Evolutionary conservation across 1,284 basidiomycete species (phyloP), one percentile per base, ranked within the genome.

Genomic region (Melampsora larici-populina): DNA sequence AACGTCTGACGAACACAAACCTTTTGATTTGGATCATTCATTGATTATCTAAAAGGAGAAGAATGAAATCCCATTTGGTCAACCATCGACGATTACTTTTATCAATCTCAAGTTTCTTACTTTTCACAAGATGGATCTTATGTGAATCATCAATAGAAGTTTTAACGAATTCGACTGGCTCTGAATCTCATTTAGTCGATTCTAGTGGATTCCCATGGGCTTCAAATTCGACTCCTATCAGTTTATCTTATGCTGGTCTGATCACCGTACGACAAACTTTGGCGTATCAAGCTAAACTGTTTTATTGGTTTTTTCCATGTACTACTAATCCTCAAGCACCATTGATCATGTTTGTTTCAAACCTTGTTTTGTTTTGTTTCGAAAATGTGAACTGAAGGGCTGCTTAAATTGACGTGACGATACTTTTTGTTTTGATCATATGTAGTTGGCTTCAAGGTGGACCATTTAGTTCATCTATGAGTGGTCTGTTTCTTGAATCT

Each of bases 251-350:
- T 36, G 40, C 67, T 36, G 67, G 67, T 51, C 48, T 51, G 13
- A 69, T 55, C n/a, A 31, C 67, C 4, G 48, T 69, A 5, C 40
- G 67, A 13, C 13, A 67, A 46, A 46, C 31, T 21, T 18, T 13
- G 6, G 13, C 46, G 2, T 29, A 29, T 33, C 11, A 40, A 55
- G 67, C 67, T 21, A 49, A 29, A n/a, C 31, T 69, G 2, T 69
- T 69, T 55, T 69, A 51, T 55, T 69, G 67, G 67, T 69, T 69
- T 24, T 69, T 69, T 55, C 67, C 67, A 24, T 49, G 31, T 18
- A 15, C 21, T 18, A 3, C 40, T 29, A 21, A 51, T 33, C 67
- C 67, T 29, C 15, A 55, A 17, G 67, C 43, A 13, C 67, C 67
- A 2, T 49, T 69, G n/a, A 29, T 69, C 1, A 69, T 69, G 67